phyloP scores from a whole-genome alignment of 1,139 yeast species.

The Geotrichum carabidarum region DNA sequence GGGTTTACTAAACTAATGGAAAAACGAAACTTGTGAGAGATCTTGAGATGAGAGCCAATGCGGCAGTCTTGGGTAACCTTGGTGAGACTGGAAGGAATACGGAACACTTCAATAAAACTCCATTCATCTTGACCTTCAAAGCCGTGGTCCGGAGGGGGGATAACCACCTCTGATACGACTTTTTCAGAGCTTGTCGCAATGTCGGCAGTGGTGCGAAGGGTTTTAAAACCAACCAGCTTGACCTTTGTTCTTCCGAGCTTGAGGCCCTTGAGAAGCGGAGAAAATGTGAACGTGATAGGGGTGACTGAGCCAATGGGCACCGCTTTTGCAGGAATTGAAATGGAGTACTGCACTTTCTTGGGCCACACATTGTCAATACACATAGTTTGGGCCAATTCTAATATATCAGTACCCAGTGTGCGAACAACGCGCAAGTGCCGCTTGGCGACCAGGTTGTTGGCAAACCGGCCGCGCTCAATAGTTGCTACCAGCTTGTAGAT shows the following conservation, averaged over 20 bases:
- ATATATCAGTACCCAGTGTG: slow-evolving; percentile 80
- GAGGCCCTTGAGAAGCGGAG: slow-evolving; percentile 79
- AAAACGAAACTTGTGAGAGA: slow-evolving; percentile 65
- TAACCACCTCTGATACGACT: slow-evolving; percentile 33
- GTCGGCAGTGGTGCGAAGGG: slow-evolving; percentile 3
- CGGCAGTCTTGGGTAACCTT: slow-evolving; percentile 83
- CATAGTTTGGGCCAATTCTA: slow-evolving; percentile 85
- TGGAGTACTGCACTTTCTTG: slow-evolving; percentile 79
- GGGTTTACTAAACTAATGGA: slow-evolving; percentile 62
- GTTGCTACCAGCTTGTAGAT: slow-evolving; percentile 72
- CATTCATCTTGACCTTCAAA: slow-evolving; percentile 57
- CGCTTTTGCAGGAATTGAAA: slow-evolving; percentile 83
- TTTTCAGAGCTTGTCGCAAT: slow-evolving; percentile 1
- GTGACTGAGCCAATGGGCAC: slow-evolving; percentile 81
- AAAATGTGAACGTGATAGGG: slow-evolving; percentile 63
- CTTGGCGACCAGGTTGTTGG: slow-evolving; percentile 57
- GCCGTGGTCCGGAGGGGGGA: slow-evolving; percentile 42
- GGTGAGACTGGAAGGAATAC: slow-evolving; percentile 65
- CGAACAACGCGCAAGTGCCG: slow-evolving; percentile 80
- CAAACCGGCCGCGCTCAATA: slow-evolving; percentile 78
- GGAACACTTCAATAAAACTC: slow-evolving; percentile 62
- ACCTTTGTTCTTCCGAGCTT: slow-evolving; percentile 66
- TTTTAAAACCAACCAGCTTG: slow-evolving; percentile 52
- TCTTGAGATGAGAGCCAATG: slow-evolving; percentile 50
- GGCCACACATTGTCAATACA: slow-evolving; percentile 98